These are phyloP conservation scores for Tulasnella calospora DNA, from an alignment of 768 basidiomycete genomes.

Conservation along the genomic window DNA sequence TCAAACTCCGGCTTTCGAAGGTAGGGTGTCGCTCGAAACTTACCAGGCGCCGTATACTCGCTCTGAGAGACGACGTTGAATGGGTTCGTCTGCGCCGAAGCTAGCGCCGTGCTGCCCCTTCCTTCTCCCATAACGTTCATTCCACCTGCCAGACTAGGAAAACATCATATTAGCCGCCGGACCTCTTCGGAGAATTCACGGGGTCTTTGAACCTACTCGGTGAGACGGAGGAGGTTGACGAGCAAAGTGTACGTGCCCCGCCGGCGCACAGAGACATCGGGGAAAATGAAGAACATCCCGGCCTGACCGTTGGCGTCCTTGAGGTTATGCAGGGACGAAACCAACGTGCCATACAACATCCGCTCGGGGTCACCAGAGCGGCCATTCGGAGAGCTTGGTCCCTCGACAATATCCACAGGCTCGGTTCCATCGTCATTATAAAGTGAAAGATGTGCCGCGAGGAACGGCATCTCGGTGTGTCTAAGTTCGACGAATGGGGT, in stretches of 20 bases:
- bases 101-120: constrained; percentile 46
- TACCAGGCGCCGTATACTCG: constrained; percentile 76
- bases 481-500: constrained; percentile 41
- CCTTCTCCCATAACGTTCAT: constrained; percentile 50
- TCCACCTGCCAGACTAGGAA: constrained; percentile 40
- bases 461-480: constrained; percentile 79
- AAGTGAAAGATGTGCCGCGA: constrained; percentile 76
- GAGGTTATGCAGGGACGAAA: constrained; percentile 73
- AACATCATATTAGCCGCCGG: constrained; percentile 33
- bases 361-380: constrained; percentile 47
- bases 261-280: constrained; percentile 81
- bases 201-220: constrained; percentile 50
- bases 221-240: constrained; percentile 66
- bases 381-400: constrained; percentile 29
- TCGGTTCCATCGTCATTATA: constrained; percentile 62
- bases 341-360: constrained; percentile 77
- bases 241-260: constrained; percentile 71
- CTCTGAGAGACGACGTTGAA: constrained; percentile 74
- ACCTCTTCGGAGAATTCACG: constrained; percentile 26
- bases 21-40: constrained; percentile 36
- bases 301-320: constrained; percentile 73
- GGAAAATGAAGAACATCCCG: constrained; percentile 85
- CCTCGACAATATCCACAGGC: constrained; percentile 52
- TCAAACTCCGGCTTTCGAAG: background rate
- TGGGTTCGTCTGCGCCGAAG: constrained; percentile 62